Conservation (phyloP, 345 rosid species). For the Lepidium africanum region DNA sequence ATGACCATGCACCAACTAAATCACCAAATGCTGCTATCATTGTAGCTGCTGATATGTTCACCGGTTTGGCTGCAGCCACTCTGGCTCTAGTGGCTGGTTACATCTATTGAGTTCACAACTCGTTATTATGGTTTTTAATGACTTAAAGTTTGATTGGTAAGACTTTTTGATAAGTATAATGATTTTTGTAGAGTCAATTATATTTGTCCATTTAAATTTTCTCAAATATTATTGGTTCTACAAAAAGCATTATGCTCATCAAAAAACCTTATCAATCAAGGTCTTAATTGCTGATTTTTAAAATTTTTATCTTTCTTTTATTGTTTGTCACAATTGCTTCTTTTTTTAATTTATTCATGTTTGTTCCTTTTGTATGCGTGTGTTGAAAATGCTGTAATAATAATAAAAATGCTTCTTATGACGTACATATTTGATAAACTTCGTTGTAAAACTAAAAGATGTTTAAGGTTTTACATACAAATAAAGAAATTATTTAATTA, state of each 20-base stretch:
- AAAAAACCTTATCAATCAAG: too few species aligned
- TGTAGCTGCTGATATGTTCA: background rate
- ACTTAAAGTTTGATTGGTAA: background rate
- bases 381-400: background rate
- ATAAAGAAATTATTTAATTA: too few species aligned
- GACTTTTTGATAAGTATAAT: too few species aligned
- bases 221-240: too few species aligned
- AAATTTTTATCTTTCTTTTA: background rate
- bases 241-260: too few species aligned
- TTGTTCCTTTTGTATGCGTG: background rate
- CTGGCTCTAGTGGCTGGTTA: slow-evolving; percentile 14
- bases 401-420: background rate
- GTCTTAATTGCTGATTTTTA: too few species aligned
- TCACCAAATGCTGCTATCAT: background rate
- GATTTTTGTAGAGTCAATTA: too few species aligned
- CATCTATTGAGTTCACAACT: background rate
- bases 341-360: background rate
- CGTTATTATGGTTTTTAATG: background rate
- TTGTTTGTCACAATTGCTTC: background rate
- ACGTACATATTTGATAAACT: background rate
- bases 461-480: too few species aligned
- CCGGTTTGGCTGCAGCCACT: slow-evolving; percentile 3
- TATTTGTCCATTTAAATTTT: too few species aligned
- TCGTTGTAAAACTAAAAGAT: too few species aligned
- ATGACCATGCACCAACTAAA: background rate